These are phyloP conservation scores for Globisporangium apiculatum DNA, from an alignment of 352 stramenopile genomes.

Conservation along the genomic window DNA sequence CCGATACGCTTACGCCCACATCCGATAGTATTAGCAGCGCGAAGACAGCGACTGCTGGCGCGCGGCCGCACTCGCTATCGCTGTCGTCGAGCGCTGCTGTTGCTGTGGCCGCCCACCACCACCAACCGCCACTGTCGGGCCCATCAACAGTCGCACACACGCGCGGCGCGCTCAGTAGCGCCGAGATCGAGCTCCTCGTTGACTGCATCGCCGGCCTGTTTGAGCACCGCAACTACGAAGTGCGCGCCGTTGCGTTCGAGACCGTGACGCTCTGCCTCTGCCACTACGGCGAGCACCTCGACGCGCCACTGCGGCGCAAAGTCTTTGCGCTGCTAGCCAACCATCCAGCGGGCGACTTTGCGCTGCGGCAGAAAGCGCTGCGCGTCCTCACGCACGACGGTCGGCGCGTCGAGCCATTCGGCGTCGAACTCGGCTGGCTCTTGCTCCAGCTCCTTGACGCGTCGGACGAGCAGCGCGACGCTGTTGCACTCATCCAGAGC, in stretches of 20 bases:
- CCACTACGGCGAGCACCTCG: constrained; percentile 50
- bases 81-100: constrained; percentile 1
- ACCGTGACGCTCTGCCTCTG: constrained; percentile 60
- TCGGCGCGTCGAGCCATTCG: constrained; percentile 56
- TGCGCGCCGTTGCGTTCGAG: constrained; percentile 68
- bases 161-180: constrained; percentile 4
- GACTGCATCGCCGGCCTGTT: constrained; percentile 69
- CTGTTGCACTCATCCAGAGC: constrained; percentile 67
- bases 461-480: constrained; percentile 72
- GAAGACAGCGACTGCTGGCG: neutral
- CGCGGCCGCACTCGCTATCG: constrained; percentile 8
- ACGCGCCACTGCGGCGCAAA: constrained; percentile 28
- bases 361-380: constrained; percentile 55
- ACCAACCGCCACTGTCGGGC: neutral
- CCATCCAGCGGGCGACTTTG: constrained; percentile 31
- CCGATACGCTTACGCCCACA: neutral
- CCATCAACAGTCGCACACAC: neutral
- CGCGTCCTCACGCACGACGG: constrained; percentile 61
- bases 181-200: constrained; percentile 53
- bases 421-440: constrained; percentile 64
- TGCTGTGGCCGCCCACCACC: neutral
- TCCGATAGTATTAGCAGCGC: neutral
- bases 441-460: constrained; percentile 68
- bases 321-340: constrained; percentile 50
- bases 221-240: constrained; percentile 55